Evolutionary conservation across 148 eudicot genomes (phyloP), one percentile per base, ranked within the genome.

Genomic region (Bassia scoparia): DNA sequence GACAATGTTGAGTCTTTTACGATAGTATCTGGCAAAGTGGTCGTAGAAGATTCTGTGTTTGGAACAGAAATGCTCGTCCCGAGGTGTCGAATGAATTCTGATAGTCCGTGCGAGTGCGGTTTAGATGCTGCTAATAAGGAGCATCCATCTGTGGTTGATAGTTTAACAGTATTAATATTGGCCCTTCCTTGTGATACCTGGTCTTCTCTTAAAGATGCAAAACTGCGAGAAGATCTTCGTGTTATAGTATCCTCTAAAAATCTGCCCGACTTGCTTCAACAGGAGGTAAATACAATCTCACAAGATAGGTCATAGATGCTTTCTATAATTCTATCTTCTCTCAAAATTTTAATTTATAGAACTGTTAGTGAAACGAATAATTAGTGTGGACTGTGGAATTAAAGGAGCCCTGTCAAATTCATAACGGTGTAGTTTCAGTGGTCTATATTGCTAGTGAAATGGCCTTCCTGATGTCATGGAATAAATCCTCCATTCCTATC

Each of bases 141-240:
- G 55, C 71, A 78, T 74, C 84, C 84, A 31, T 81, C 81, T 15
- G 54, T 26, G 17, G 72, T 74, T 20, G 88, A 85, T 75, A 74
- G 78, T 74, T 73, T 85, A n/a, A 85, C 84, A 1, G 75, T 81
- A 53, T 62, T 85, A 29, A 13, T 85, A 34, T 65, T 85, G 66
- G 83, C 88, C 20, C 66, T 85, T 76, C 86, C 84, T 83, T 75
- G 74, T 41, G 67, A 55, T 74, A 81, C 88, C 37, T 85, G 88
- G 86, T 69, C 75, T 29, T 55, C 71, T 67, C 81, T 85, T 16
- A 76, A 71, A 74, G 55, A 81, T 46, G 56, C 80, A 52, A 76
- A 80, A 55, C 63, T 85, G 24, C 78, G 13, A 24, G 75, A 80
- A 58, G 86, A 69, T 46, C 61, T 85, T 52, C 18, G 23, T 67